phyloP scores from a whole-genome alignment of 768 basidiomycete genomes.

The Kwoniella bestiolae region DNA sequence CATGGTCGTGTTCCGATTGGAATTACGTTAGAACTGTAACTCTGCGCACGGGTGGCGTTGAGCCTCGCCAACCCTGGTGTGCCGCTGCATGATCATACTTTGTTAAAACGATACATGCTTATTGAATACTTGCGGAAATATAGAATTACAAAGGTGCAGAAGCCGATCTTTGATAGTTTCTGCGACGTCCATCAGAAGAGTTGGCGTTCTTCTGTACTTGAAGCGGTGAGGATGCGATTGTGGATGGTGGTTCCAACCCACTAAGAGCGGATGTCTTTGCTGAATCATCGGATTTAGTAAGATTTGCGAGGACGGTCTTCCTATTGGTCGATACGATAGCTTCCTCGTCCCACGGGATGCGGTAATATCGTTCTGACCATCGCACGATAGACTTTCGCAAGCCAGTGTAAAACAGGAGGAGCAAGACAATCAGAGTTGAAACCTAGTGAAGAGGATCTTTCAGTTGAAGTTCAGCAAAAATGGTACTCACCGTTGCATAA shows the following conservation, averaged over 20 bases:
- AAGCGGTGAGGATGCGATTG: too few relatives aligned
- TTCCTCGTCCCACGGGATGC: constrained; percentile 4
- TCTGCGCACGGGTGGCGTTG: neutral
- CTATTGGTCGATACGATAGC: neutral
- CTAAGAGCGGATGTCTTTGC: too few relatives aligned
- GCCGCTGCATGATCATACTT: too few relatives aligned
- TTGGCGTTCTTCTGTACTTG: too few relatives aligned
- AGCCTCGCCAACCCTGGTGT: too few relatives aligned
- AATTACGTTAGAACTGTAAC: neutral
- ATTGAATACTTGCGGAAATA: neutral
- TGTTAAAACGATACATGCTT: neutral
- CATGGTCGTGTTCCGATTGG: neutral
- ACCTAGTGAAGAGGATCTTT: neutral
- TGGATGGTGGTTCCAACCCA: too few relatives aligned
- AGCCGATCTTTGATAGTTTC: neutral
- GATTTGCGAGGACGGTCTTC: neutral
- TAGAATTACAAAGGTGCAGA: constrained; percentile 1
- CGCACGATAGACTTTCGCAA: neutral
- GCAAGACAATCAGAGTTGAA: neutral
- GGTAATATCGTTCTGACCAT: neutral
- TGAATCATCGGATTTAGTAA: neutral
- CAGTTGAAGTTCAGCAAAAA: neutral
- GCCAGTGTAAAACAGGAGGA: neutral
- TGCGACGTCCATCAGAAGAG: neutral
- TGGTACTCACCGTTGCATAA: constrained; percentile 1